A percentile compares a stretch with the other conserved stretches of the same genome.
These are phyloP conservation scores for Fusarium udum DNA, from an alignment of 2,329 filamentous ascomycete species.

Conservation along the genomic window DNA sequence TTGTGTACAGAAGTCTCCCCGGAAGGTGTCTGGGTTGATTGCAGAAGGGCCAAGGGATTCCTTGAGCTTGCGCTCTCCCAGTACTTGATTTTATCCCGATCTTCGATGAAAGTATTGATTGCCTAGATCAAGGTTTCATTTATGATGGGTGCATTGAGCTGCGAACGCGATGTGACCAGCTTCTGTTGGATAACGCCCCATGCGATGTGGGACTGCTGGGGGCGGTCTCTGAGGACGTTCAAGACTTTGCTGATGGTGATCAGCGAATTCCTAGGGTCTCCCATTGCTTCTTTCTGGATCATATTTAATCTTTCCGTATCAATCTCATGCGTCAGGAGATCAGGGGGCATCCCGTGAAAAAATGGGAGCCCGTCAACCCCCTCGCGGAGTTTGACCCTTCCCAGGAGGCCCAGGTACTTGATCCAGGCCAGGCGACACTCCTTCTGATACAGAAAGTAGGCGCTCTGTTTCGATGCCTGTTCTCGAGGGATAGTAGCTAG, in stretches of 20 bases:
- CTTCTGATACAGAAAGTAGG: background rate
- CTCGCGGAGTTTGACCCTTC: background rate
- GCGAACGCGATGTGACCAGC: background rate
- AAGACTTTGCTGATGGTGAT: background rate
- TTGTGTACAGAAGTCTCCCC: too few relatives aligned
- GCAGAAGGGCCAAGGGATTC: background rate
- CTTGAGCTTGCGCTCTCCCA: background rate
- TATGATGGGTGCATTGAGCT: background rate
- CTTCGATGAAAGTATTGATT: background rate
- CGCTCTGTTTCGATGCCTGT: background rate
- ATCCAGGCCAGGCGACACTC: slow-evolving; percentile 1
- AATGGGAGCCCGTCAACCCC: background rate
- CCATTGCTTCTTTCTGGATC: background rate
- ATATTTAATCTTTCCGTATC: fast-evolving
- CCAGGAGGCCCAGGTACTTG: background rate
- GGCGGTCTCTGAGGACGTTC: background rate
- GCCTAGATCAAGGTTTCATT: background rate
- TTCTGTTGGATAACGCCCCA: background rate
- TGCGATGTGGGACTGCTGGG: background rate
- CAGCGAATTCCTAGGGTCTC: background rate
- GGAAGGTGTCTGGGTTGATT: background rate
- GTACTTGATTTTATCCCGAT: background rate
- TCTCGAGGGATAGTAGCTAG: fast-evolving
- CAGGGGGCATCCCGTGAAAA: background rate
- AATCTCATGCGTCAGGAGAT: background rate